These are phyloP conservation scores for Irpex rosettiformis DNA, from an alignment of 1,284 basidiomycete genomes.

Conservation along the genomic window DNA sequence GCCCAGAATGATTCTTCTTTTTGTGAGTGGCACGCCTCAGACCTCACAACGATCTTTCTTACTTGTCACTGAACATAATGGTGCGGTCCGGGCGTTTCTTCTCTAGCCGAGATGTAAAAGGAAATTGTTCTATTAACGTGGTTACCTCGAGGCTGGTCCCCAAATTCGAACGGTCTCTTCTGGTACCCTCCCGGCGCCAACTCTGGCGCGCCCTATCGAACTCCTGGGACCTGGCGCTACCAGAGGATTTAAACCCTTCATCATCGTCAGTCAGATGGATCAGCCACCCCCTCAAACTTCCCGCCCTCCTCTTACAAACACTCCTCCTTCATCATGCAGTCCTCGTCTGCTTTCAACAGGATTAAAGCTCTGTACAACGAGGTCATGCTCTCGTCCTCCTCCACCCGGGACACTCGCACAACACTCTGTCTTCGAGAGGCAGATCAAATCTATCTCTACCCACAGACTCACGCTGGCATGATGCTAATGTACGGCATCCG, in stretches of 20 bases:
- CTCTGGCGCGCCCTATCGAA: not conserved
- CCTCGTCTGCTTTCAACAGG: not conserved
- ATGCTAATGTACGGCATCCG: not conserved
- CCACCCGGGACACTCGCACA: not conserved
- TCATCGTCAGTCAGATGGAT: not conserved
- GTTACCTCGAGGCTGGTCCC: not conserved
- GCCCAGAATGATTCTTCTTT: not conserved
- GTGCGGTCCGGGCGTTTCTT: not conserved
- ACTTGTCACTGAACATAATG: not conserved
- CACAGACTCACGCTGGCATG: not conserved
- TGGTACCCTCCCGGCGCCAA: not conserved
- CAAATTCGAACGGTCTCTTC: not conserved
- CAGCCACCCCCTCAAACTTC: not conserved
- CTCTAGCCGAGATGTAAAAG: constrained; percentile 3
- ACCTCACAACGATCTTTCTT: not conserved
- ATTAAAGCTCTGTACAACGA: not conserved
- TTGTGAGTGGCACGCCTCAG: not conserved
- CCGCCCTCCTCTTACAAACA: not conserved
- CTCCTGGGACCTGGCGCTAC: constrained; percentile 1
- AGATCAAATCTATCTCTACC: not conserved
- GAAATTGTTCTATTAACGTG: constrained; percentile 3
- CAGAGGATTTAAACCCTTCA: not conserved
- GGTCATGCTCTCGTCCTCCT: not conserved
- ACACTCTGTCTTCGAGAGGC: not conserved
- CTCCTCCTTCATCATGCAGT: not conserved